Percentiles rank a stretch among this genome's conserved stretches.
These are phyloP conservation scores for Cryptococcus sp. DNA, from an alignment of 1,284 basidiomycete genomes.

Conservation along the genomic window DNA sequence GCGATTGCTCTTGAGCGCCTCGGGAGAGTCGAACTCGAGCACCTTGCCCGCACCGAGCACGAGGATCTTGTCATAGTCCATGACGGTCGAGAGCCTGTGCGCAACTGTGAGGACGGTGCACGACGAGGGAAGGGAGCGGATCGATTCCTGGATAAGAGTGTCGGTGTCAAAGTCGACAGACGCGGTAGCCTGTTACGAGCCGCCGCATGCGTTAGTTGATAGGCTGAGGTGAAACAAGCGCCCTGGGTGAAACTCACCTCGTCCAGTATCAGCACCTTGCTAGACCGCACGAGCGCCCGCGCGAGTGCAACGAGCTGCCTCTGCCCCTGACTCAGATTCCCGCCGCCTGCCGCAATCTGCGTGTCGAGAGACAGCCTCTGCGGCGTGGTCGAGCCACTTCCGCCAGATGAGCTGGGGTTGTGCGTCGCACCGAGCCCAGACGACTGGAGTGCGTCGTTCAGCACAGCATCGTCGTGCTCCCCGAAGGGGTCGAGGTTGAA, in stretches of 20 bases:
- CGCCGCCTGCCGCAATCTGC: slow-evolving; percentile 52
- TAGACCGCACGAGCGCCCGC: slow-evolving; percentile 54
- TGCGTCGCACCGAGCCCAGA: slow-evolving; percentile 49
- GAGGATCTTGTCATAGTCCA: slow-evolving; percentile 56
- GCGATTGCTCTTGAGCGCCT: slow-evolving; percentile 55
- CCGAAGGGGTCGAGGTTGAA: slow-evolving; percentile 73
- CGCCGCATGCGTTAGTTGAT: not conserved
- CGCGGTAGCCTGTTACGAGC: slow-evolving; percentile 42
- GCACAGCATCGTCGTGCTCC: slow-evolving; percentile 63
- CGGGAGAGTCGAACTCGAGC: slow-evolving; percentile 59
- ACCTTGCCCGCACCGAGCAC: slow-evolving; percentile 56
- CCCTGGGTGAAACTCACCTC: slow-evolving; percentile 41
- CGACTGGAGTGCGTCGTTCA: slow-evolving; percentile 54
- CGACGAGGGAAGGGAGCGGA: slow-evolving; percentile 49
- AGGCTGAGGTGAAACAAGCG: not conserved
- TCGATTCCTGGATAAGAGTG: slow-evolving; percentile 53
- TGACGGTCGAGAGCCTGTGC: slow-evolving; percentile 54
- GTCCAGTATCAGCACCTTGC: slow-evolving; percentile 57
- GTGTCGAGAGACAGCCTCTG: slow-evolving; percentile 47
- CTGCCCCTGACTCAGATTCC: slow-evolving; percentile 68
- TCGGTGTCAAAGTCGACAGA: slow-evolving; percentile 53
- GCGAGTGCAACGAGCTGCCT: slow-evolving; percentile 62
- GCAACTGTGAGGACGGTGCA: slow-evolving; percentile 51
- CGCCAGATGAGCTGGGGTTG: slow-evolving; percentile 7
- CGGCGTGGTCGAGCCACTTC: slow-evolving; percentile 32